Conservation (phyloP, 1,284 basidiomycete genomes). For the Apiotrichum montevideense region DNA sequence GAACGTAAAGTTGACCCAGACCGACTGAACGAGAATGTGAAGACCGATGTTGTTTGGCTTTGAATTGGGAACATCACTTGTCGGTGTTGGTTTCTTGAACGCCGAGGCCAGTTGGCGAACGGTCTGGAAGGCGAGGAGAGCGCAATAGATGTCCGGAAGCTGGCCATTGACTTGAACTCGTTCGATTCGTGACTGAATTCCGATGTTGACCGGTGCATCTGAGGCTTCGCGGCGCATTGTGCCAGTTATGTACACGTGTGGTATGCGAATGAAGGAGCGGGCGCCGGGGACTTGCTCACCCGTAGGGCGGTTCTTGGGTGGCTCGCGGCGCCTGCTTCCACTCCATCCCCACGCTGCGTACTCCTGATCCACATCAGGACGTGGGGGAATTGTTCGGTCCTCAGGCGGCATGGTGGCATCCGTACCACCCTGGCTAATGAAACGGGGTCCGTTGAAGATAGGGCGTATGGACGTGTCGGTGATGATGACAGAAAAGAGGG, state of each 20-base stretch:
- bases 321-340: slow-evolving; percentile 2
- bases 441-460: slow-evolving; percentile 38
- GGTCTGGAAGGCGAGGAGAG: slow-evolving; percentile 59
- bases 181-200: slow-evolving; percentile 26
- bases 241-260: slow-evolving; percentile 29
- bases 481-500: slow-evolving; percentile 30
- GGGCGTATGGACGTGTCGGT: slow-evolving; percentile 34
- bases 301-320: neutral
- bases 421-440: slow-evolving; percentile 22
- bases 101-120: slow-evolving; percentile 9
- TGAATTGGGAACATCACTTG: neutral
- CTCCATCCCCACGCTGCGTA: slow-evolving; percentile 36
- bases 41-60: slow-evolving; percentile 24
- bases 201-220: slow-evolving; percentile 17
- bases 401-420: slow-evolving; percentile 8
- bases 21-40: slow-evolving; percentile 17
- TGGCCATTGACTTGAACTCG: slow-evolving; percentile 51
- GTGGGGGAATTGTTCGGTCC: neutral
- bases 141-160: slow-evolving; percentile 67
- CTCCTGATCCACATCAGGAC: slow-evolving; percentile 12
- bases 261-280: slow-evolving; percentile 40
- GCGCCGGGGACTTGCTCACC: neutral
- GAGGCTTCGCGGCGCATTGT: slow-evolving; percentile 16
- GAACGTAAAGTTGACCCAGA: slow-evolving; percentile 39
- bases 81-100: neutral